These are phyloP conservation scores for Colletotrichum sp. DNA, from an alignment of 2,329 filamentous ascomycete species.

Conservation along the genomic window DNA sequence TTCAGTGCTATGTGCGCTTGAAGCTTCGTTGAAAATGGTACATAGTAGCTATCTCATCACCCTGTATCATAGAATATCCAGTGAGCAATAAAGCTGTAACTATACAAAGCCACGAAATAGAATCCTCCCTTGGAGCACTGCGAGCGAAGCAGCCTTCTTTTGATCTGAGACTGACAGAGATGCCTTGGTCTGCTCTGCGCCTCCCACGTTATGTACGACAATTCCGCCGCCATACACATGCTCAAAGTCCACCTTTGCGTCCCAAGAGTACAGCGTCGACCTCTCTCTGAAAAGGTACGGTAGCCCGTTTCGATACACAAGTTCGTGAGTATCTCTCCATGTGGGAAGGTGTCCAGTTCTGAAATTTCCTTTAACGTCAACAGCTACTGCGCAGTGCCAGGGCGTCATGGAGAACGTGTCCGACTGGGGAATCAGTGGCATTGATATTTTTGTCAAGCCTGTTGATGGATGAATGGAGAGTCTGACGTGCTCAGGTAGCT, in stretches of 20 bases:
- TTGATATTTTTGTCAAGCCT: not conserved
- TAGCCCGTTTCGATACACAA: not conserved
- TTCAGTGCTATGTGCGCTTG: not conserved
- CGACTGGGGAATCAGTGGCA: not conserved
- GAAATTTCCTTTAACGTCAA: not conserved
- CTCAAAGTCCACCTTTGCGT: not conserved
- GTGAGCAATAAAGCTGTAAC: accelerated
- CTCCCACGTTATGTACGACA: not conserved
- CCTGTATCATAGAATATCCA: not conserved
- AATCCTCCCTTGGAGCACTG: not conserved
- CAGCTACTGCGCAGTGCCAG: not conserved
- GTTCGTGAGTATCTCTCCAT: not conserved
- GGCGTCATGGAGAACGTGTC: not conserved
- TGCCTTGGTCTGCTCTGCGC: not conserved
- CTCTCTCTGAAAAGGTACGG: not conserved
- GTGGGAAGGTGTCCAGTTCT: not conserved
- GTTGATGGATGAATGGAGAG: not conserved
- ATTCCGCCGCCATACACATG: not conserved
- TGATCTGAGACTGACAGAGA: not conserved
- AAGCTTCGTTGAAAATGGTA: not conserved
- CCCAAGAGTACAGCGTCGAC: not conserved
- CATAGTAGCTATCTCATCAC: not conserved
- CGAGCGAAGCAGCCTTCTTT: not conserved
- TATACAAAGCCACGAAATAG: not conserved
- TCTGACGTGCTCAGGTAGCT: not conserved